A percentile compares a stretch with the other conserved stretches of the same genome.
Evolutionary conservation across 2,329 filamentous ascomycete species (phyloP).

Genomic region (Talaromyces verruculosus): DNA sequence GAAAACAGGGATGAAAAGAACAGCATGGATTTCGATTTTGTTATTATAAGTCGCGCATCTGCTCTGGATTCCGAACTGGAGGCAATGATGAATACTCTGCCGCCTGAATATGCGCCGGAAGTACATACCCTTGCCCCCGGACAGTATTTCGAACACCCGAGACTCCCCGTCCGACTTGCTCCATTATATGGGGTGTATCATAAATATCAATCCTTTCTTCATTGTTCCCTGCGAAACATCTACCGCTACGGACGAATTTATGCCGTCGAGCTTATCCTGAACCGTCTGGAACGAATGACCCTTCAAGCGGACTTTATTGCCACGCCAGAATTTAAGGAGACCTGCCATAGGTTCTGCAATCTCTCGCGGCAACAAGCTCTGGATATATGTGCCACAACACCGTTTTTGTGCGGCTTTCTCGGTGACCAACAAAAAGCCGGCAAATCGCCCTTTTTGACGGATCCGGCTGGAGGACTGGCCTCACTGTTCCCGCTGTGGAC

Average conservation of each 20-base stretch:
- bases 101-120: slow-evolving; percentile 32
- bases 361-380: slow-evolving; percentile 32
- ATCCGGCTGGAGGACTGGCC: slow-evolving; percentile 35
- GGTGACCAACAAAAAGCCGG: slow-evolving; percentile 21
- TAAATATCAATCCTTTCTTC: slow-evolving; percentile 55
- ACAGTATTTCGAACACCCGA: slow-evolving; percentile 36
- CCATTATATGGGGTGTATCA: slow-evolving; percentile 56
- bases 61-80: slow-evolving; percentile 38
- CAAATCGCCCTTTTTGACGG: slow-evolving; percentile 27
- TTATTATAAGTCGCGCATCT: slow-evolving; percentile 35
- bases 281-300: slow-evolving; percentile 31
- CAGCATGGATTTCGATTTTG: slow-evolving; percentile 15
- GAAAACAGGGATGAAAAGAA: slow-evolving; percentile 22
- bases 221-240: slow-evolving; percentile 59
- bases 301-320: slow-evolving; percentile 25
- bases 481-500: slow-evolving; percentile 42
- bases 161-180: slow-evolving; percentile 25
- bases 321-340: slow-evolving; percentile 33
- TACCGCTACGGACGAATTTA: slow-evolving; percentile 61
- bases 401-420: slow-evolving; percentile 36
- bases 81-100: slow-evolving; percentile 33
- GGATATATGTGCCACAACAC: slow-evolving; percentile 42
- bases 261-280: slow-evolving; percentile 51
- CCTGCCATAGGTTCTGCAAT: slow-evolving; percentile 32
- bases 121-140: slow-evolving; percentile 28